Conservation (phyloP, 306 rosid species). For the Acacia confusa region DNA sequence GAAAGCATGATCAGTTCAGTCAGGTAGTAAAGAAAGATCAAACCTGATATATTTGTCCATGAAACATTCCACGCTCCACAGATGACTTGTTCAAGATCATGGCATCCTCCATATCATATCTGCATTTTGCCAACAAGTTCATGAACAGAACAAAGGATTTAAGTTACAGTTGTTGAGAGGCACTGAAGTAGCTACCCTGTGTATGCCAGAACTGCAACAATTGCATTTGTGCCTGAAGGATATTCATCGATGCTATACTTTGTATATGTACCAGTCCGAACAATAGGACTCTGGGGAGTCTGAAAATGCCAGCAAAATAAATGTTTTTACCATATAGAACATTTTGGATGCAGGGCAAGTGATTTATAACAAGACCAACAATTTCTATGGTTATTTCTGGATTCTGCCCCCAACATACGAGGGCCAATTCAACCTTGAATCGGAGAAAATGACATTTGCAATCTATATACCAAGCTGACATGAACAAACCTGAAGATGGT, state of each 20-base stretch:
- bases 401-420: conserved; percentile 17
- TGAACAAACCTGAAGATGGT: conserved; percentile 84
- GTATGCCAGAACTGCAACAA: conserved; percentile 93
- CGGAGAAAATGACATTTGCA: background rate
- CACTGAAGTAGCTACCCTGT: conserved; percentile 70
- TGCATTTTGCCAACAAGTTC: conserved; percentile 34
- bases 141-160: conserved; percentile 19
- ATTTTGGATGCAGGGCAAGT: conserved; percentile 3
- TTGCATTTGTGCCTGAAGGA: conserved; percentile 94
- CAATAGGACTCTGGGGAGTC: conserved; percentile 95
- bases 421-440: background rate
- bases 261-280: conserved; percentile 74
- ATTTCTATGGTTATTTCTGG: background rate
- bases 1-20: conserved; percentile 14
- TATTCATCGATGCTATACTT: conserved; percentile 75
- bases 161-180: conserved; percentile 18
- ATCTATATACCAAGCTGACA: conserved; percentile 27
- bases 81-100: conserved; percentile 97
- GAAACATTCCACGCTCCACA: conserved; percentile 97
- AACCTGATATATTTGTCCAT: conserved; percentile 93
- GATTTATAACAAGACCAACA: conserved; percentile 24
- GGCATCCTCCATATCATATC: conserved; percentile 99
- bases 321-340: background rate
- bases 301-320: conserved; percentile 45
- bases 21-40: conserved; percentile 20